Percentiles rank a stretch among this genome's conserved stretches.
Conservation (phyloP, 495 filamentous ascomycete species). For the Aspergillus panamensis region DNA sequence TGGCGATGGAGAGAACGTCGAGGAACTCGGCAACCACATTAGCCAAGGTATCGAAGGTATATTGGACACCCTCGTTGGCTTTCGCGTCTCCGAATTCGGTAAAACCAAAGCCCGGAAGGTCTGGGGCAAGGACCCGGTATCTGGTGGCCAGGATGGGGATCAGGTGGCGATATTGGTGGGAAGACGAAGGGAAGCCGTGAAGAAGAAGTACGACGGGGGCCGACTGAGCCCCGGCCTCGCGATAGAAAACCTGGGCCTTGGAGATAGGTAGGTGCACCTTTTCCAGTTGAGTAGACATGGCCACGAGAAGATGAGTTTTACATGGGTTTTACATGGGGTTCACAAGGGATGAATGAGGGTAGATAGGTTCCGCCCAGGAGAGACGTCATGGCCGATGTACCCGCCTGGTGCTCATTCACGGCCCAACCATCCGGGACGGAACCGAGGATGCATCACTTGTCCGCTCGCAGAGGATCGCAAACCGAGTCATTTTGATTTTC, state of each 20-base stretch:
- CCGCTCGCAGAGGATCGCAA: no score
- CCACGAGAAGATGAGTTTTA: no score
- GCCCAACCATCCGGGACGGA: no score
- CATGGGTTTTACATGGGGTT: no score
- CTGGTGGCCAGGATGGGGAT: conserved; percentile 53
- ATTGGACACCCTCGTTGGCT: conserved; percentile 51
- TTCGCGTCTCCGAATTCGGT: conserved; percentile 46
- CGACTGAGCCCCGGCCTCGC: conserved; percentile 36
- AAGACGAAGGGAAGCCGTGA: conserved; percentile 62
- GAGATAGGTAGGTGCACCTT: no score
- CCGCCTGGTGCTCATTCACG: no score
- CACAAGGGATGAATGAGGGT: no score
- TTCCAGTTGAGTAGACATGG: no score
- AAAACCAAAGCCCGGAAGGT: conserved; percentile 61
- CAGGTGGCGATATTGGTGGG: conserved; percentile 57
- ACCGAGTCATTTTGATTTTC: no score
- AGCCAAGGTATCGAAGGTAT: conserved; percentile 50
- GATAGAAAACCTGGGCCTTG: conserved; percentile 50
- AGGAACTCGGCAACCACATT: conserved; percentile 48
- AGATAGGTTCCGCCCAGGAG: no score
- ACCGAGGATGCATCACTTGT: no score
- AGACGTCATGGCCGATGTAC: no score
- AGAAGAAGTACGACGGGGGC: conserved; percentile 55
- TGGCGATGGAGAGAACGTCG: conserved; percentile 40
- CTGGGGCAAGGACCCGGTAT: conserved; percentile 57